phyloP scores from a whole-genome alignment of 306 rosid genomes.

The Gastrolobium bilobum region DNA sequence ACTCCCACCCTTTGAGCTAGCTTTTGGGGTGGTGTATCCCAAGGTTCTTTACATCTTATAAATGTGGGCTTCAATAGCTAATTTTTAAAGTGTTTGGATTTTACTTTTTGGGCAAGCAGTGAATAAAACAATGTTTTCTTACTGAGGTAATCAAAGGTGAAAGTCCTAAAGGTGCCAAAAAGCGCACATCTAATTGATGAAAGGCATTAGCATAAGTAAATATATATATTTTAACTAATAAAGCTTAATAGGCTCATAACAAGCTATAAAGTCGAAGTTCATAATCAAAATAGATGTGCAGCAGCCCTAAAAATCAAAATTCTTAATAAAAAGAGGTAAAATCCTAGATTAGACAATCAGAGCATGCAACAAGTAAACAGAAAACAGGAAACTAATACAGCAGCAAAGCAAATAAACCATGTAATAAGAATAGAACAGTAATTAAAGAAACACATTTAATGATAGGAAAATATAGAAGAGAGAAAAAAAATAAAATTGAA shows the following conservation, averaged over 20 bases:
- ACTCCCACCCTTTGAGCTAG: no score
- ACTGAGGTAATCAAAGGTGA: background rate
- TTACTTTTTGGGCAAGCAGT: background rate
- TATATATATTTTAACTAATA: background rate
- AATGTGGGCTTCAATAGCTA: conserved; percentile 13
- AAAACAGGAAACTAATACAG: background rate
- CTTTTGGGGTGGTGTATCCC: no score
- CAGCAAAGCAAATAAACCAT: background rate
- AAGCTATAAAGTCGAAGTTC: background rate
- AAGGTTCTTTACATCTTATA: no score
- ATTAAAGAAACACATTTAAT: background rate
- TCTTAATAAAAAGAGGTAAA: background rate
- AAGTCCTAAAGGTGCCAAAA: background rate
- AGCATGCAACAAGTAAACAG: background rate
- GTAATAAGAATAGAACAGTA: background rate
- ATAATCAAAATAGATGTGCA: background rate
- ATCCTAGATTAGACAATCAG: background rate
- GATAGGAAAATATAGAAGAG: background rate
- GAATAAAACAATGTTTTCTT: background rate
- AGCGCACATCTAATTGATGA: background rate
- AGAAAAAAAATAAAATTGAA: background rate
- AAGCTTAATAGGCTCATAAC: background rate
- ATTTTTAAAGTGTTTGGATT: background rate
- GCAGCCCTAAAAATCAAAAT: background rate
- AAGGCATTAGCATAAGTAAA: no score